Conservation (phyloP, 2,329 filamentous ascomycete species). For the Arthrobotrys entomopaga region DNA sequence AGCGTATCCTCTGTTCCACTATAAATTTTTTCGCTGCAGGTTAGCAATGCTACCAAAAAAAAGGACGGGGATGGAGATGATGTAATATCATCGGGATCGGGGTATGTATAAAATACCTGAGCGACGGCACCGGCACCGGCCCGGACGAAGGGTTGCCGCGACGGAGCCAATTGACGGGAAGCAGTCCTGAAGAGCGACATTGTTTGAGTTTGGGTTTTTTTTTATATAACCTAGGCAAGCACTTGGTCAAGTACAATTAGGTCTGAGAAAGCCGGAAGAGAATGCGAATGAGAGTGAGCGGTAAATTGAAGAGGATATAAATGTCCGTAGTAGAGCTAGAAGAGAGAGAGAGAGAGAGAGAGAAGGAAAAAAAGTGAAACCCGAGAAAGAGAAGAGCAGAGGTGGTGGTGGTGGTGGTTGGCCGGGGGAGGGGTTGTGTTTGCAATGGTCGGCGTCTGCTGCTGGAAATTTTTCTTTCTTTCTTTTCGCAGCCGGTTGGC, state of each 20-base stretch:
- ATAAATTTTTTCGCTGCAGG: constrained; percentile 9
- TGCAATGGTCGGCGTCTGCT: constrained; percentile 32
- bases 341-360: constrained; percentile 1
- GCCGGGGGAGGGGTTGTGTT: constrained; percentile 11
- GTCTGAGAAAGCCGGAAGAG: neutral
- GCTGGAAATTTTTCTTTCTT: constrained; percentile 34
- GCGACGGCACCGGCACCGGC: constrained; percentile 43
- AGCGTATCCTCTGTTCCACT: constrained; percentile 50
- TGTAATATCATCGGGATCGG: constrained; percentile 1
- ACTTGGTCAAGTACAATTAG: neutral
- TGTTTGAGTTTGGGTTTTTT: constrained; percentile 26
- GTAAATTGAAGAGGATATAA: constrained; percentile 4
- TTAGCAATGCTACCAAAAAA: constrained; percentile 5
- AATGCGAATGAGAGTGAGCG: constrained; percentile 18
- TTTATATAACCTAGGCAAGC: neutral
- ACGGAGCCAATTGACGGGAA: constrained; percentile 49
- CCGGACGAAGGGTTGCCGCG: constrained; percentile 52
- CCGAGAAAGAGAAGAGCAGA: constrained; percentile 23
- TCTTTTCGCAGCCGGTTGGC: constrained; percentile 1
- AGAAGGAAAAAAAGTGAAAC: constrained; percentile 4
- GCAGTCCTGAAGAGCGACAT: constrained; percentile 50
- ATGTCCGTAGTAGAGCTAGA: constrained; percentile 2
- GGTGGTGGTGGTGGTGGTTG: constrained; percentile 1
- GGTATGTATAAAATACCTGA: constrained; percentile 23
- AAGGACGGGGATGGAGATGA: too few relatives aligned